Conservation (phyloP, 2,329 filamentous ascomycete genomes). For the Colletotrichum sp. region DNA sequence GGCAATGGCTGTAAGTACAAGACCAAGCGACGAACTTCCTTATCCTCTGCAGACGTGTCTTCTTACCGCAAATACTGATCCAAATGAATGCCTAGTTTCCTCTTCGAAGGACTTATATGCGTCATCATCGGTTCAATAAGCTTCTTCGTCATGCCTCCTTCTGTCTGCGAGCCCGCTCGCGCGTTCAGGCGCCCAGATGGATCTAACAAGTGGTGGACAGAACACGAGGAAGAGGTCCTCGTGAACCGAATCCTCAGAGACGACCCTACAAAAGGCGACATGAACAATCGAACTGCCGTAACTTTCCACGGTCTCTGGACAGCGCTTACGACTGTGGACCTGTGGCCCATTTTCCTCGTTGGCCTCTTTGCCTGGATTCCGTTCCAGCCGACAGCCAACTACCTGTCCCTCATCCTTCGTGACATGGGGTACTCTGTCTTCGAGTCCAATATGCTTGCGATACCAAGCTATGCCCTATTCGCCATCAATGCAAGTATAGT, state of each 20-base stretch:
- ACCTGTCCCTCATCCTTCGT: constrained; percentile 26
- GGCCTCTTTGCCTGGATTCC: constrained; percentile 46
- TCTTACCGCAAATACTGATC: background rate
- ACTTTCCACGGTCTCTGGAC: constrained; percentile 53
- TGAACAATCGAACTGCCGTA: constrained; percentile 65
- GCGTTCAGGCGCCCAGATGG: constrained; percentile 24
- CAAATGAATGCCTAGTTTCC: constrained; percentile 21
- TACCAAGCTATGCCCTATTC: constrained; percentile 22
- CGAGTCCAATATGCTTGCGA: constrained; percentile 44
- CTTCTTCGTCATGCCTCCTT: constrained; percentile 32
- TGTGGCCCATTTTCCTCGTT: constrained; percentile 52
- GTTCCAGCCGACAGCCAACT: constrained; percentile 23
- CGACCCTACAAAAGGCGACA: constrained; percentile 58
- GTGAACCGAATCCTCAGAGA: constrained; percentile 60
- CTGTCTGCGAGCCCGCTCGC: background rate
- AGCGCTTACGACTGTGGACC: constrained; percentile 53
- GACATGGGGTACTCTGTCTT: constrained; percentile 41
- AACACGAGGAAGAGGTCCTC: constrained; percentile 61
- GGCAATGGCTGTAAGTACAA: constrained; percentile 52
- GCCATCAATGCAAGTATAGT: constrained; percentile 42
- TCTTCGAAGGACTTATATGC: constrained; percentile 35
- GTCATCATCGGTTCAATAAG: constrained; percentile 45
- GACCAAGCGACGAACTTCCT: background rate
- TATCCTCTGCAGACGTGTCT: background rate
- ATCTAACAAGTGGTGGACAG: constrained; percentile 51